A percentile compares a stretch with the other conserved stretches of the same genome.
Conservation (phyloP, 768 basidiomycete species). For the Podaxis mareebaensis region DNA sequence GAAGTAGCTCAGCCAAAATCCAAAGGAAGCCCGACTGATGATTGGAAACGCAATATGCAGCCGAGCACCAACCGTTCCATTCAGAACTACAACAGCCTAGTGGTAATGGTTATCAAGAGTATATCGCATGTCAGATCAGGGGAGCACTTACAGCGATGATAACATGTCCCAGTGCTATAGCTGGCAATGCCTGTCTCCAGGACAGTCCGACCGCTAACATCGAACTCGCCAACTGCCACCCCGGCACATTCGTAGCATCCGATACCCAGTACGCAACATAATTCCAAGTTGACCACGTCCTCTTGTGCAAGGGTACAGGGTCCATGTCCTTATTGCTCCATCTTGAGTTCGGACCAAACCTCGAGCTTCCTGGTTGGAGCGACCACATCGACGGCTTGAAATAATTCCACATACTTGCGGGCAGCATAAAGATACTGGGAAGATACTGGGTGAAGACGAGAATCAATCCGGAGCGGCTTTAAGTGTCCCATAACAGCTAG, state of each 20-base stretch:
- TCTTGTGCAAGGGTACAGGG: constrained; percentile 57
- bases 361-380: constrained; percentile 51
- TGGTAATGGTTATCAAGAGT: background rate
- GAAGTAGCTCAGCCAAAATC: constrained; percentile 90
- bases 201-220: constrained; percentile 77
- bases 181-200: constrained; percentile 69
- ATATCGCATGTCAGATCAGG: background rate
- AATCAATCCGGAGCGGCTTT: background rate
- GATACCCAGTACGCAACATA: constrained; percentile 66
- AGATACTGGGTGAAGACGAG: background rate
- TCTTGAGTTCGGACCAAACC: constrained; percentile 55
- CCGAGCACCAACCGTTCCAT: constrained; percentile 77
- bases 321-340: constrained; percentile 83
- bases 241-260: constrained; percentile 46
- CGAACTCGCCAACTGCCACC: constrained; percentile 68
- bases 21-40: constrained; percentile 83
- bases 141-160: constrained; percentile 55
- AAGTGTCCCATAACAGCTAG: background rate
- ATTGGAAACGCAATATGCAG: constrained; percentile 76
- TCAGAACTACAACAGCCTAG: constrained; percentile 63
- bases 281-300: constrained; percentile 72
- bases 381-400: constrained; percentile 44
- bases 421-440: background rate
- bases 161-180: constrained; percentile 70
- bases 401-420: constrained; percentile 2